Conservation (phyloP, 192 early-diverging fungal species). For the Linnemannia zychae region DNA sequence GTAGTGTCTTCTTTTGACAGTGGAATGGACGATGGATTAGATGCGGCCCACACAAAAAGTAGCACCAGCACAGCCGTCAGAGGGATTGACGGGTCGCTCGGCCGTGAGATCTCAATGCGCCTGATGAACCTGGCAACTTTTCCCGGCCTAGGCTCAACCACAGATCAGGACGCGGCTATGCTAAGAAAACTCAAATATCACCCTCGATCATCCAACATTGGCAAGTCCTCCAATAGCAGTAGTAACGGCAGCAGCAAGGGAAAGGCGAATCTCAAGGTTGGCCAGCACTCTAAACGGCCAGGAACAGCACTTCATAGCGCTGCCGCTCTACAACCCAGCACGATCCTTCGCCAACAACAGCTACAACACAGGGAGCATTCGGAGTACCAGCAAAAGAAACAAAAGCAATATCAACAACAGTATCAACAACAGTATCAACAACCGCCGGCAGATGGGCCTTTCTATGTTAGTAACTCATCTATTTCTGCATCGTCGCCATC, state of each 20-base stretch:
- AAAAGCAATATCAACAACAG: constrained; percentile 23
- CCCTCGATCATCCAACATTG: neutral
- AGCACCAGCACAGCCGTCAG: neutral
- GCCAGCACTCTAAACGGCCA: constrained; percentile 22
- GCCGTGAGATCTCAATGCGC: constrained; percentile 32
- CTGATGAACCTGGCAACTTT: constrained; percentile 29
- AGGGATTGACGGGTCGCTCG: constrained; percentile 14
- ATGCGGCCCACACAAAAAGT: neutral
- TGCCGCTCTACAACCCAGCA: constrained; percentile 11
- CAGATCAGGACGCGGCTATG: neutral
- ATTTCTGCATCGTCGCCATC: neutral
- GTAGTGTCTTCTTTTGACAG: neutral
- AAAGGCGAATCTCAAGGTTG: constrained; percentile 22
- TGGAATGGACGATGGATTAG: neutral
- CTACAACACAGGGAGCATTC: constrained; percentile 10
- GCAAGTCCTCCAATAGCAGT: constrained; percentile 1
- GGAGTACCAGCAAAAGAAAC: constrained; percentile 3
- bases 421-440: constrained; percentile 19
- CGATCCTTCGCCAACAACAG: constrained; percentile 8
- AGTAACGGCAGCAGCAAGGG: neutral
- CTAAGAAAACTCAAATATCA: neutral
- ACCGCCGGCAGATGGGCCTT: neutral
- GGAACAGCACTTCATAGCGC: constrained; percentile 10
- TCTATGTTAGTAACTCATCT: neutral
- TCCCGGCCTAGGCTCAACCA: constrained; percentile 9